phyloP scores from a whole-genome alignment of 2,329 filamentous ascomycete species.

The Fusarium veterinarium region DNA sequence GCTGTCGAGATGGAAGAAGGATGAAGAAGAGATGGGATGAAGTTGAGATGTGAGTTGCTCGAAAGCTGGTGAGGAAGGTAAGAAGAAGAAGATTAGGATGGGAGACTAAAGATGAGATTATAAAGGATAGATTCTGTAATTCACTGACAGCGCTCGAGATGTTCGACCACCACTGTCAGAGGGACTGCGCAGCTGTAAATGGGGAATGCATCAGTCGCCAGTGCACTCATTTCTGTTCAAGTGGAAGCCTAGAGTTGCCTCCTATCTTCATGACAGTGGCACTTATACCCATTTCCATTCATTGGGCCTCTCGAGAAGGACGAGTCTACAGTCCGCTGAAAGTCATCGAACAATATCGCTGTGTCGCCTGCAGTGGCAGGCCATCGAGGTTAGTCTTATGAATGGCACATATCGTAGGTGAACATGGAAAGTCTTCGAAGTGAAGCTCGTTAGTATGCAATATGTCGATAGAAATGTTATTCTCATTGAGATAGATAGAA shows the following conservation, averaged over 20 bases:
- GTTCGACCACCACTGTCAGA: not conserved
- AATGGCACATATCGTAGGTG: rapidly evolving
- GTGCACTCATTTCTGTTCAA: rapidly evolving
- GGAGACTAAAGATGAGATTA: not conserved
- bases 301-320: rapidly evolving
- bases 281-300: rapidly evolving
- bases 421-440: not conserved
- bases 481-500: no score
- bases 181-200: not conserved
- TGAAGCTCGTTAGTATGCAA: rapidly evolving
- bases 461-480: not conserved
- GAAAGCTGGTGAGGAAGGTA: not conserved
- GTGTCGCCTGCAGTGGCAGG: not conserved
- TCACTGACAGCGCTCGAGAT: not conserved
- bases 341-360: not conserved
- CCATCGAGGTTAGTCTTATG: rapidly evolving
- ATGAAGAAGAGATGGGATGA: not conserved
- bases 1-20: not conserved
- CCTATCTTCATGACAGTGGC: rapidly evolving
- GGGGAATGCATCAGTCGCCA: not conserved
- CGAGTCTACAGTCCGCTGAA: not conserved
- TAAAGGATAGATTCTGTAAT: not conserved
- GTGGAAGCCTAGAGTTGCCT: not conserved
- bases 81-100: not conserved
- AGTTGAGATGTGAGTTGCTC: not conserved